Conservation (phyloP, 306 rosid species). For the Dalbergia cultrata region DNA sequence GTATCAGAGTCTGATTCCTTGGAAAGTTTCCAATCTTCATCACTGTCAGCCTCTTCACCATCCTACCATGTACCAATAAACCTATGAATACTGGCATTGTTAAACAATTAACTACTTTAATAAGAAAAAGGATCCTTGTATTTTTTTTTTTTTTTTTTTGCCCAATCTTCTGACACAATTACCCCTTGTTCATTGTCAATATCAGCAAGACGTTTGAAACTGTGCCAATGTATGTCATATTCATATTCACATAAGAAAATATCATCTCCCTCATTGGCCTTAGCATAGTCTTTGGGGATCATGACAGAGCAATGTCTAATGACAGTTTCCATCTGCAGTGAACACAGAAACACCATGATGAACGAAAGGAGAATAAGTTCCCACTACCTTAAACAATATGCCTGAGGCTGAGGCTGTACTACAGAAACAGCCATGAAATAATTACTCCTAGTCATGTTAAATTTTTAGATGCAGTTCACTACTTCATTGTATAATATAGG, state of each 20-base stretch:
- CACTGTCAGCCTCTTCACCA: conserved; percentile 67
- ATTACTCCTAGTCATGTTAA: conserved; percentile 2
- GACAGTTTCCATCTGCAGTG: conserved; percentile 82
- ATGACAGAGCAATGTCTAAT: conserved; percentile 79
- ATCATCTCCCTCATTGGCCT: conserved; percentile 88
- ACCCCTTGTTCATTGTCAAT: conserved; percentile 73
- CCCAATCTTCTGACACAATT: conserved; percentile 36
- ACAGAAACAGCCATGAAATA: conserved; percentile 22
- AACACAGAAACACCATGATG: conserved; percentile 34
- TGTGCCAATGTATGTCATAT: conserved; percentile 89
- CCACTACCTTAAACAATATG: conserved; percentile 23
- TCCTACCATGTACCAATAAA: conserved; percentile 59
- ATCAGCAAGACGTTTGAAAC: conserved; percentile 87
- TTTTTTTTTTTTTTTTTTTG: neutral
- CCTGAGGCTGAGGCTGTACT: neutral
- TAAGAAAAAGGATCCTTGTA: conserved; percentile 28
- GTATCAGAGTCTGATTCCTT: conserved; percentile 69
- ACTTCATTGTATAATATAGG: too few species aligned
- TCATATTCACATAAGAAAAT: conserved; percentile 89
- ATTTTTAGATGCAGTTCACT: too few species aligned
- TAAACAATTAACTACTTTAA: conserved; percentile 29
- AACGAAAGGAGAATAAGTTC: conserved; percentile 37
- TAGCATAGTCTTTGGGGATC: conserved; percentile 81
- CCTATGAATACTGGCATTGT: conserved; percentile 13
- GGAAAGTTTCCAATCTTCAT: conserved; percentile 77